Evolutionary conservation across 805 yeast genomes (phyloP).

Genomic region (Lipomyces anomalus): DNA sequence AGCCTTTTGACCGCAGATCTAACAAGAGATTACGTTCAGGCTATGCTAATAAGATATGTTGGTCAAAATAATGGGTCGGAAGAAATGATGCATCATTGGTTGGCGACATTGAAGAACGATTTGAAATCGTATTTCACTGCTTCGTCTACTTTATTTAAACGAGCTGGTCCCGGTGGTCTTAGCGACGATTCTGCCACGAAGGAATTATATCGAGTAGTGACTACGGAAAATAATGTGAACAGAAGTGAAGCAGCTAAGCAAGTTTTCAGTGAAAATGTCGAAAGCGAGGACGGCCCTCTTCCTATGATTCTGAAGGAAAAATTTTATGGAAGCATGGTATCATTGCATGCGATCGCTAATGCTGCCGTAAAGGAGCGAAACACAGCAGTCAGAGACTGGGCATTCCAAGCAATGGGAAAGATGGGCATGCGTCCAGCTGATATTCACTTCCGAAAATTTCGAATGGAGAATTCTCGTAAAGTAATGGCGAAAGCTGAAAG

Average conservation of each 20-base stretch:
- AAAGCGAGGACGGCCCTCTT: too few species aligned
- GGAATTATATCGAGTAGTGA: too few species aligned
- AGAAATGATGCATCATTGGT: constrained; percentile 8
- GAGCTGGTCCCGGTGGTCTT: not conserved
- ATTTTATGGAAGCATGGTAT: not conserved
- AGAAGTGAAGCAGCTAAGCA: too few species aligned
- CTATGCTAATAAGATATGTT: constrained; percentile 4
- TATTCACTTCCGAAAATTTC: too few species aligned
- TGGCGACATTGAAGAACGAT: not conserved
- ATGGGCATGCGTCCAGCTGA: constrained; percentile 14
- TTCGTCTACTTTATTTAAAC: not conserved
- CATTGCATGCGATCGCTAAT: not conserved
- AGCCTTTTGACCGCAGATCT: not conserved
- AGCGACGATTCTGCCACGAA: too few species aligned
- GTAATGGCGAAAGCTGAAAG: too few species aligned
- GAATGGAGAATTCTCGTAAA: too few species aligned
- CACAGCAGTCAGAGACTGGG: constrained; percentile 11
- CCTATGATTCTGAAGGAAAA: too few species aligned
- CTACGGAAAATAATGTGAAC: too few species aligned
- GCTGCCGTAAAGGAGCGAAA: constrained; percentile 9
- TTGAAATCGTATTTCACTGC: not conserved
- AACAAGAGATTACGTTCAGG: constrained; percentile 1
- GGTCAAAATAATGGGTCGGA: constrained; percentile 6
- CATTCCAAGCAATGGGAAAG: constrained; percentile 10
- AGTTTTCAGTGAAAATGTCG: too few species aligned